These are phyloP conservation scores for Yamadazyma conglobata DNA, from an alignment of 1,139 yeast genomes.

Conservation along the genomic window DNA sequence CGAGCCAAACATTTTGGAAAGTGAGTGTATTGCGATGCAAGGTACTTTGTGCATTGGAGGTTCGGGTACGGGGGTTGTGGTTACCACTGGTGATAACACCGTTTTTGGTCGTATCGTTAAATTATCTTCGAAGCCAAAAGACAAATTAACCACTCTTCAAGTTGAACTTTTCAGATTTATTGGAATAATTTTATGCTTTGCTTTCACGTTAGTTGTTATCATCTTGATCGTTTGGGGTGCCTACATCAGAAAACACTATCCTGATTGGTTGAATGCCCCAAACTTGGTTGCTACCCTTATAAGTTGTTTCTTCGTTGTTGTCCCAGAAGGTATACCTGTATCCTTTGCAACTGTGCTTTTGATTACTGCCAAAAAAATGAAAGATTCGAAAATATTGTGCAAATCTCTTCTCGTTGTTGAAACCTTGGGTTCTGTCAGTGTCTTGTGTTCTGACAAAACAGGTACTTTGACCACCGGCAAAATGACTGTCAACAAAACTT, in stretches of 20 bases:
- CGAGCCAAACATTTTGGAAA: slow-evolving; percentile 42
- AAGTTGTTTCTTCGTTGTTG: slow-evolving; percentile 31
- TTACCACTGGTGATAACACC: slow-evolving; percentile 30
- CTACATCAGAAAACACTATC: slow-evolving; percentile 30
- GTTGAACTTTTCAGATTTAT: slow-evolving; percentile 30
- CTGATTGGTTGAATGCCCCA: slow-evolving; percentile 33
- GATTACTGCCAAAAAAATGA: slow-evolving; percentile 30
- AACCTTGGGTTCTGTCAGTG: slow-evolving; percentile 34
- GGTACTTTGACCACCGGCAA: slow-evolving; percentile 35
- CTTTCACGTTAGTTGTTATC: slow-evolving; percentile 22
- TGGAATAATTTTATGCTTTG: slow-evolving; percentile 19
- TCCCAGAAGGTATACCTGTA: slow-evolving; percentile 37
- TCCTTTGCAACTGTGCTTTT: slow-evolving; percentile 33
- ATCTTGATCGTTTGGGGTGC: slow-evolving; percentile 43
- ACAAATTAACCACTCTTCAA: slow-evolving; percentile 31
- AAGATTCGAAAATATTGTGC: slow-evolving; percentile 25
- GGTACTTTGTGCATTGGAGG: slow-evolving; percentile 41
- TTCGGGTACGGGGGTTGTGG: slow-evolving; percentile 29
- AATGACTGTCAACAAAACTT: slow-evolving; percentile 27
- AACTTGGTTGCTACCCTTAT: slow-evolving; percentile 31
- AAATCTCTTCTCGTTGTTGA: slow-evolving; percentile 31
- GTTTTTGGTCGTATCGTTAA: slow-evolving; percentile 33
- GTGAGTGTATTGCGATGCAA: slow-evolving; percentile 40
- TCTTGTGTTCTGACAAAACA: slow-evolving; percentile 34
- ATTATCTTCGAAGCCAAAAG: slow-evolving; percentile 27